These are phyloP conservation scores for Saccharum hybrid DNA, from an alignment of 202 grass and related monocot species.

Conservation along the genomic window DNA sequence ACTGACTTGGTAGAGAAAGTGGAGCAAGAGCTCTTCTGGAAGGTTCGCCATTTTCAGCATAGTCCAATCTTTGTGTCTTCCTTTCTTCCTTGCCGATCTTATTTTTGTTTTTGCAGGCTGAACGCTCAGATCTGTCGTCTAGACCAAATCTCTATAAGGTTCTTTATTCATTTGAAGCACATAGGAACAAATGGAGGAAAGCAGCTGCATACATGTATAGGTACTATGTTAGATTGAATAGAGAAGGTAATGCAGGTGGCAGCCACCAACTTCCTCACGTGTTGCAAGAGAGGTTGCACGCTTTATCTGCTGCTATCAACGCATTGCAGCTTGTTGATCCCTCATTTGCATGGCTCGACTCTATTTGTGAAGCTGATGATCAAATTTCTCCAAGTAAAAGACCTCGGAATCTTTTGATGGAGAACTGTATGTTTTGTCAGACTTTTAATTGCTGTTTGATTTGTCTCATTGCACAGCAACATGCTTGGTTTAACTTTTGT, in stretches of 20 bases:
- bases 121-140: slow-evolving; percentile 80
- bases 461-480: slow-evolving; percentile 16
- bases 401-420: slow-evolving; percentile 61
- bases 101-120: slow-evolving; percentile 67
- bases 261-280: slow-evolving; percentile 48
- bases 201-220: slow-evolving; percentile 90
- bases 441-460: slow-evolving; percentile 38
- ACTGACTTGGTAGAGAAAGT: slow-evolving; percentile 89
- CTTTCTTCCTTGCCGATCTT: slow-evolving; percentile 9
- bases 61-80: not conserved
- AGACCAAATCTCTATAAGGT: slow-evolving; percentile 91
- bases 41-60: slow-evolving; percentile 52
- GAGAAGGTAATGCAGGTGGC: slow-evolving; percentile 70
- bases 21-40: slow-evolving; percentile 94
- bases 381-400: slow-evolving; percentile 79
- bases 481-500: slow-evolving; percentile 45
- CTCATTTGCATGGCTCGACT: slow-evolving; percentile 92
- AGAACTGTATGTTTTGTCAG: slow-evolving; percentile 69
- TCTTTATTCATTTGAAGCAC: slow-evolving; percentile 92
- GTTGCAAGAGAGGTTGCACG: slow-evolving; percentile 84
- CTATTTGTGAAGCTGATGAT: slow-evolving; percentile 54
- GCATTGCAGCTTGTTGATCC: slow-evolving; percentile 88
- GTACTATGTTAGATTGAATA: slow-evolving; percentile 84
- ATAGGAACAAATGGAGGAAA: slow-evolving; percentile 97
- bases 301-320: slow-evolving; percentile 88